A percentile compares a stretch with the other conserved stretches of the same genome.
phyloP scores from a whole-genome alignment of 1,284 basidiomycete genomes.

The Earliella scabrosa region DNA sequence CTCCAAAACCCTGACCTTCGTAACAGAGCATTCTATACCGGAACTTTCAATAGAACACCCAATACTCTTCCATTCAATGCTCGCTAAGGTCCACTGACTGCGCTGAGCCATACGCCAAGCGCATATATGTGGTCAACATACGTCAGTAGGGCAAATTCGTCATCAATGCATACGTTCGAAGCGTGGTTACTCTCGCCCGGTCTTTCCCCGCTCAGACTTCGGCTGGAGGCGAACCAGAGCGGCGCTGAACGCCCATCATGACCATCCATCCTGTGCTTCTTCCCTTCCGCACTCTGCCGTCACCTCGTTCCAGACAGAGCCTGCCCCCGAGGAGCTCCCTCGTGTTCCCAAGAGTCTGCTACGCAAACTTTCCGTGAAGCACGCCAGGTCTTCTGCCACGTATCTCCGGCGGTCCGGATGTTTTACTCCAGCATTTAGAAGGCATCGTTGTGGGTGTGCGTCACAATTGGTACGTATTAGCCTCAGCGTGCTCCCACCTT shows the following conservation, averaged over 20 bases:
- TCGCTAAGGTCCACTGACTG: too few relatives aligned
- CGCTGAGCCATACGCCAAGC: too few relatives aligned
- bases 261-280: not conserved
- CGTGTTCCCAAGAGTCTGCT: not conserved
- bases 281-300: not conserved
- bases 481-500: not conserved
- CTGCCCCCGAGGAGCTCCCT: not conserved
- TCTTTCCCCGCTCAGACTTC: not conserved
- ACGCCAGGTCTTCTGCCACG: not conserved
- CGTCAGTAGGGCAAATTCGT: not conserved
- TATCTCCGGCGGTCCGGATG: not conserved
- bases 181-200: slow-evolving; percentile 1
- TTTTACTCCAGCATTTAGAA: not conserved
- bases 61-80: too few relatives aligned
- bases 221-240: not conserved
- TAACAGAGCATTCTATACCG: too few relatives aligned
- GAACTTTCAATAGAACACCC: too few relatives aligned
- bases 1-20: too few relatives aligned
- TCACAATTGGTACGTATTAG: not conserved
- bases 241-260: not conserved
- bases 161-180: not conserved
- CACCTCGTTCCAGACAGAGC: not conserved
- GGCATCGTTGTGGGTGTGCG: slow-evolving; percentile 2
- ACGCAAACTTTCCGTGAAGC: not conserved
- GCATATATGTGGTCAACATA: not conserved